Percentiles rank a stretch among this genome's conserved stretches.
Conservation (phyloP, 306 rosid genomes). For the Vigna reflexopilosa region DNA sequence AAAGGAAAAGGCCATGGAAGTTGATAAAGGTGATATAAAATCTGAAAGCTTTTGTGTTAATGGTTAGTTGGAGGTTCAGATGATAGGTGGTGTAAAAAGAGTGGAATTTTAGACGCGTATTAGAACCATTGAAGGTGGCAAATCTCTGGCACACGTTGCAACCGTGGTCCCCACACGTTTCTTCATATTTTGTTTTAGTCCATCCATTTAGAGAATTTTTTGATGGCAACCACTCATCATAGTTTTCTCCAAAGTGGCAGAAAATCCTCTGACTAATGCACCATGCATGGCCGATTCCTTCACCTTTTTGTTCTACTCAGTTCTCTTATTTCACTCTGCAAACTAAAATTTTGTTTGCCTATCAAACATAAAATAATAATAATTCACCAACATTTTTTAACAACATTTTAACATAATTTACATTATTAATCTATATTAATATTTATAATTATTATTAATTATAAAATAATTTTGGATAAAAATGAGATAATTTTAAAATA, state of each 20-base stretch:
- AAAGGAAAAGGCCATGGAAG: conserved; percentile 1
- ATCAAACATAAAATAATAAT: no score
- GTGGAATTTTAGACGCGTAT: conserved; percentile 44
- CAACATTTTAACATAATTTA: no score
- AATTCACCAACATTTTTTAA: no score
- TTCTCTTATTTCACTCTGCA: background rate
- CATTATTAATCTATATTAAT: no score
- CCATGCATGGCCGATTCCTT: conserved; percentile 52
- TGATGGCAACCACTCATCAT: conserved; percentile 42
- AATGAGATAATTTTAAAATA: no score
- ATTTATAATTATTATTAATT: no score
- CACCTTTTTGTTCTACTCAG: background rate
- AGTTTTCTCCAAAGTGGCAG: conserved; percentile 25
- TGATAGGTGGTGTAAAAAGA: conserved; percentile 1
- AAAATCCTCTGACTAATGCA: conserved; percentile 43
- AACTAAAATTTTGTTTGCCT: no score
- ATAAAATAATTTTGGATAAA: no score
- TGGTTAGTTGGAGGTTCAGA: conserved; percentile 8
- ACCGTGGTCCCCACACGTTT: conserved; percentile 32
- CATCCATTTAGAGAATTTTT: conserved; percentile 49
- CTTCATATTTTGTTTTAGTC: conserved; percentile 43
- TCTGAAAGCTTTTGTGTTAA: conserved; percentile 31
- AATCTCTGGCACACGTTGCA: conserved; percentile 33
- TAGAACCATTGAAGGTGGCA: conserved; percentile 58
- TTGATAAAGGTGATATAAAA: conserved; percentile 21